Percentiles rank a stretch among this genome's conserved stretches.
Evolutionary conservation across 169 alveolate genomes (phyloP).

Genomic region (Perkinsus marinus): DNA sequence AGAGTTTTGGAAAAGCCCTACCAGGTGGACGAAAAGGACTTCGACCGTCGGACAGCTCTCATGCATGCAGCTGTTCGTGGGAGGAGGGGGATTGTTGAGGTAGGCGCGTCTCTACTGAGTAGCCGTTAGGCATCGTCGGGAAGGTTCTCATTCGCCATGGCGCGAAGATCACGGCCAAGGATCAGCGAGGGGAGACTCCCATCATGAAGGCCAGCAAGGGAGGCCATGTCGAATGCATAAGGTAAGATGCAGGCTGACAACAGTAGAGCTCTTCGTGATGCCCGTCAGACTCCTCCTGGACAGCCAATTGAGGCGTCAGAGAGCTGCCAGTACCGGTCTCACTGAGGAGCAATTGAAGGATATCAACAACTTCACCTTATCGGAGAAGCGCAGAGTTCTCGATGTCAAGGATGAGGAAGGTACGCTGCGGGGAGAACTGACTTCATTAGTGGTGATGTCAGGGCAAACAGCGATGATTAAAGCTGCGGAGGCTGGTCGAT

Average conservation of each 20-base stretch:
- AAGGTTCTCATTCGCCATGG: neutral
- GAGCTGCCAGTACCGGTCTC: neutral
- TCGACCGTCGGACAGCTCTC: neutral
- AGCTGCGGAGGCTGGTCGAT: neutral
- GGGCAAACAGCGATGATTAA: neutral
- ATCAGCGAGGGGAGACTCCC: neutral
- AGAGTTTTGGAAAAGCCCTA: neutral
- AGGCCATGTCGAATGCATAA: neutral
- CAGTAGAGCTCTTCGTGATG: neutral
- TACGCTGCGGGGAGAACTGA: neutral
- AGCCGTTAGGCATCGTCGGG: neutral
- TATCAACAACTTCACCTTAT: neutral
- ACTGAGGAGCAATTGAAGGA: neutral
- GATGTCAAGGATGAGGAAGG: conserved; percentile 6
- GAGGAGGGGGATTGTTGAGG: neutral
- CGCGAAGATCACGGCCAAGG: neutral
- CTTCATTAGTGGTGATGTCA: neutral
- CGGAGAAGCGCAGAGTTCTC: neutral
- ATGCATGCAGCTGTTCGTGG: neutral
- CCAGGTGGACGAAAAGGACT: neutral
- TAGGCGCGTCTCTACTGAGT: neutral
- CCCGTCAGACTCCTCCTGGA: neutral
- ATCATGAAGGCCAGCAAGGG: conserved; percentile 1
- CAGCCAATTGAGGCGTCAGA: neutral
- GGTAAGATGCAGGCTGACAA: neutral